Conservation (phyloP, 495 filamentous ascomycete species). For the Neurospora intermedia region DNA sequence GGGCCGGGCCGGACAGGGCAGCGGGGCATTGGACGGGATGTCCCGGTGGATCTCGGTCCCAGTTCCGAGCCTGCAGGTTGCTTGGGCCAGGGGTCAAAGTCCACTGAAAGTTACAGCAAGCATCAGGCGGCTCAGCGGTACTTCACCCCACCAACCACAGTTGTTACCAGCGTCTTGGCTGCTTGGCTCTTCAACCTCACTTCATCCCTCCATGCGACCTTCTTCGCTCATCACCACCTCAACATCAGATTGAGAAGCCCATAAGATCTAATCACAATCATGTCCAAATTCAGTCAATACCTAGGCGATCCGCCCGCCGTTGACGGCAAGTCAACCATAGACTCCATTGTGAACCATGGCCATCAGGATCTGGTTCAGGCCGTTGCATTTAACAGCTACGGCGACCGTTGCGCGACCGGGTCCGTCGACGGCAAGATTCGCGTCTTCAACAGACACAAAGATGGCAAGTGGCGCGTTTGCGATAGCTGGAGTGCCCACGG, state of each 20-base stretch:
- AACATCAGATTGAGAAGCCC: not conserved
- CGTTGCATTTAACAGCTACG: slow-evolving; percentile 66
- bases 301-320: slow-evolving; percentile 63
- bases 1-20: not conserved
- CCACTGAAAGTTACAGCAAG: not conserved
- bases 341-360: slow-evolving; percentile 43
- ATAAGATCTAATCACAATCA: not conserved
- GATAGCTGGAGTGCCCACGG: slow-evolving; percentile 90
- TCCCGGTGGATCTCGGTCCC: not conserved
- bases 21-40: not conserved
- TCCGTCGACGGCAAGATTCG: slow-evolving; percentile 90
- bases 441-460: slow-evolving; percentile 73
- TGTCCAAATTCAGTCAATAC: slow-evolving; percentile 26
- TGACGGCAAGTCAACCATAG: slow-evolving; percentile 56
- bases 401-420: slow-evolving; percentile 80
- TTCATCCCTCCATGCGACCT: not conserved
- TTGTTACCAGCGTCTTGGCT: not conserved
- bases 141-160: not conserved
- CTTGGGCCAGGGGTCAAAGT: not conserved
- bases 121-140: not conserved
- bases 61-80: not conserved
- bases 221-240: not conserved
- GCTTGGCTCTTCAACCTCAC: not conserved
- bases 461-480: slow-evolving; percentile 65
- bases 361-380: slow-evolving; percentile 62